Evolutionary conservation across 306 rosid genomes (phyloP).

Genomic region (Psophocarpus tetragonolobus): DNA sequence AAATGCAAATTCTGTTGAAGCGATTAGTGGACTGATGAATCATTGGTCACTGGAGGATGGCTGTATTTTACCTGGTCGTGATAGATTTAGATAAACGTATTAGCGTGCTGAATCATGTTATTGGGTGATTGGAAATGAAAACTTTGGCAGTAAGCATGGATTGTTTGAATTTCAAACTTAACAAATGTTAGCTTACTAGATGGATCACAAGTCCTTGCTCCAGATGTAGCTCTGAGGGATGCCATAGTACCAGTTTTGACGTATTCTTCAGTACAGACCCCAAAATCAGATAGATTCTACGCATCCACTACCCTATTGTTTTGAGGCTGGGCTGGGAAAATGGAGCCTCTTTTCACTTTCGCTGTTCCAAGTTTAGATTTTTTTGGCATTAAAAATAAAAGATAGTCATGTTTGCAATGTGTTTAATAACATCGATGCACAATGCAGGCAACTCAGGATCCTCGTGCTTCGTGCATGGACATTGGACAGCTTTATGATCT

Average conservation of each 20-base stretch:
- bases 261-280: not conserved
- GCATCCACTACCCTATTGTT: not conserved
- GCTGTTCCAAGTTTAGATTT: not conserved
- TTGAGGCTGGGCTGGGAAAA: not conserved
- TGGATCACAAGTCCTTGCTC: not conserved
- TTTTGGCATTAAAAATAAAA: not conserved
- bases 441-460: not conserved
- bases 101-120: constrained; percentile 4
- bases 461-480: not conserved
- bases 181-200: not conserved
- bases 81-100: constrained; percentile 19
- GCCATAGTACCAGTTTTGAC: not conserved
- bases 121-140: constrained; percentile 15
- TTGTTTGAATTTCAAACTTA: not conserved
- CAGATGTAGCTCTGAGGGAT: constrained; percentile 7
- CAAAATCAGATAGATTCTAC: not conserved
- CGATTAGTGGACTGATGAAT: not conserved
- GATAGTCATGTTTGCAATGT: not conserved
- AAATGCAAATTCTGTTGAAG: constrained; percentile 1
- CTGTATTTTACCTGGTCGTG: constrained; percentile 13
- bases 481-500: not conserved
- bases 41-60: constrained; percentile 7
- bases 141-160: not conserved
- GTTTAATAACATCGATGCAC: not conserved
- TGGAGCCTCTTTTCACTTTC: not conserved